Base-by-base conservation (phyloP, 2,329 filamentous ascomycete species). In the Chaetomium sp. region DNA sequence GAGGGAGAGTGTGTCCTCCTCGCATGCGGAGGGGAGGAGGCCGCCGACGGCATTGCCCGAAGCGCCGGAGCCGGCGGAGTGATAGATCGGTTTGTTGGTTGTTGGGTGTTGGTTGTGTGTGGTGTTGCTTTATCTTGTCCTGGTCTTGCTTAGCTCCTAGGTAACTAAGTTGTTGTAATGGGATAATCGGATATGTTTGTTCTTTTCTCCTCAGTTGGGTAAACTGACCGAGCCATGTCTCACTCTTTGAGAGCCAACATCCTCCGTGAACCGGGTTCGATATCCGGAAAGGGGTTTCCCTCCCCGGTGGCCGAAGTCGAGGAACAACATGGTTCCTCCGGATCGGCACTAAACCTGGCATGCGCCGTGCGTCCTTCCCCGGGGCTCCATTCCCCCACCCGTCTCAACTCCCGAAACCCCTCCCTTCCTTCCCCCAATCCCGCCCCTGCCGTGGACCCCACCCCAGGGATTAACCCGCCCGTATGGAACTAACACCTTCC, bases 361-460 rank as follows among this genome's bases (percentile, higher is more conserved):
- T 60, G 62, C 62, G 50, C 57, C 64, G 27, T 29, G 27, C 27
- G 6, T 13, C 35, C 16, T n/a, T 16, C 38, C 33, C 16, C 35
- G 13, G 12, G 2, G 13, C 13, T 19, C 38, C 38, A 42, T 42
- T 16, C 38, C 35, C 31, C 61, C 57, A 27, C 60, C 60, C 57
- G 55, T 50, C 21, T 35, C 60, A 68, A 68, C 65, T 68, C 67
- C 67, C 67, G 67, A 65, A 35, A 42, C 62, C 66, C 63, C 63
- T 64, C 59, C 65, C 60, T 45, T 57, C 55, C 57, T 57, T 49
- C 35, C 45, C 45, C 27, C 13, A 10, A 42, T 31, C 42, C 42
- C 16, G 3, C 38, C 31, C 23, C 31, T 19, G 25, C 31, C 49
- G 47, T 29, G 9, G 6, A 58, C 57, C 54, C 57, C 58, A 62